phyloP scores from a whole-genome alignment of 2,329 filamentous ascomycete species.

The Botrytis medusae region DNA sequence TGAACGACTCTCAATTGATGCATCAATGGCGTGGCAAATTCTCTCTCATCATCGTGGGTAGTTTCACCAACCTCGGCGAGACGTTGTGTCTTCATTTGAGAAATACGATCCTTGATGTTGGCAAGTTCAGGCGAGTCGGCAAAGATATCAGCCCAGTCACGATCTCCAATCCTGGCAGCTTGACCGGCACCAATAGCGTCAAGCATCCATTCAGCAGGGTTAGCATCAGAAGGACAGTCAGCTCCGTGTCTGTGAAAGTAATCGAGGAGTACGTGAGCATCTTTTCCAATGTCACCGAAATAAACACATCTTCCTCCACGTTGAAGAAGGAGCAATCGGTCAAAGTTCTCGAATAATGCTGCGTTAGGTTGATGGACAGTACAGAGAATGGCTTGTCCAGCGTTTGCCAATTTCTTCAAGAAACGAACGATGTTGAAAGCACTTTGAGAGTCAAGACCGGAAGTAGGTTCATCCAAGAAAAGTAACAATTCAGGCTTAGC shows the following conservation, averaged over 20 bases:
- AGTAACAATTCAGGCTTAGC: conserved; percentile 59
- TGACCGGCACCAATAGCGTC: conserved; percentile 66
- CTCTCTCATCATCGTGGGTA: conserved; percentile 53
- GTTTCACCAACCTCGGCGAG: conserved; percentile 45
- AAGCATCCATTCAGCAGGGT: conserved; percentile 59
- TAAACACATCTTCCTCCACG: conserved; percentile 65
- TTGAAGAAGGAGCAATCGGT: conserved; percentile 62
- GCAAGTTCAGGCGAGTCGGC: conserved; percentile 57
- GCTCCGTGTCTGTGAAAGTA: conserved; percentile 48
- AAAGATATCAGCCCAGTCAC: conserved; percentile 65
- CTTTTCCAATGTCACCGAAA: conserved; percentile 65
- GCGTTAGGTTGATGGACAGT: conserved; percentile 71
- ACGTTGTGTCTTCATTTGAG: conserved; percentile 54
- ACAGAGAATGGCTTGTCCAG: conserved; percentile 67
- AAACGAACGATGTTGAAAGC: conserved; percentile 62
- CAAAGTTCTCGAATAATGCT: conserved; percentile 69
- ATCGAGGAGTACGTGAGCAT: conserved; percentile 57
- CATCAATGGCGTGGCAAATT: conserved; percentile 77
- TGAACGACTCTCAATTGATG: conserved; percentile 79
- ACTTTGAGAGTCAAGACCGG: conserved; percentile 56
- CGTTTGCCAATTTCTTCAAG: conserved; percentile 56
- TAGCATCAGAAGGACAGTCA: conserved; percentile 53
- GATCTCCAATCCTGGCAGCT: conserved; percentile 59
- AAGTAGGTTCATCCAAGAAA: conserved; percentile 61
- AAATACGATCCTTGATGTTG: conserved; percentile 55